A percentile compares a stretch with the other conserved stretches of the same genome.
These are phyloP conservation scores for Corylus avellana DNA, from an alignment of 306 rosid genomes.

Conservation along the genomic window DNA sequence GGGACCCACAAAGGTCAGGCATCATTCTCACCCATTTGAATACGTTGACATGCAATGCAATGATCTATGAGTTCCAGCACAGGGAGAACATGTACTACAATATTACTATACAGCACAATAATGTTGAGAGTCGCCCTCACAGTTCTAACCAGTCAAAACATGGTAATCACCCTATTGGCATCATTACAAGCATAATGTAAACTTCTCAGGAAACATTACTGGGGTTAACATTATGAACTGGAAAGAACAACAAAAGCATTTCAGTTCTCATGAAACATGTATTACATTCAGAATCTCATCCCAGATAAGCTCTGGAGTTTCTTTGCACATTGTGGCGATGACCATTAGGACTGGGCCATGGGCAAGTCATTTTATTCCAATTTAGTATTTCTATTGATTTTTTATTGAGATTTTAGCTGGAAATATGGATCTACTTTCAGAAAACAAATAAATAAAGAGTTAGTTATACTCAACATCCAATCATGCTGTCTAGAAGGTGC, in stretches of 20 bases:
- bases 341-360: neutral
- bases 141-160: neutral
- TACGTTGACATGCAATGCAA: neutral
- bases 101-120: neutral
- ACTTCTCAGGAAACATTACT: neutral
- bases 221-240: neutral
- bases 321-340: neutral
- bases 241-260: neutral
- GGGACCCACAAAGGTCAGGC: neutral
- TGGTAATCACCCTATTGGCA: neutral
- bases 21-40: neutral
- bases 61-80: neutral
- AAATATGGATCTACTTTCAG: slow-evolving; percentile 1
- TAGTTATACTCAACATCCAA: slow-evolving; percentile 9
- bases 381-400: slow-evolving; percentile 3
- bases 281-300: slow-evolving; percentile 2
- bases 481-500: slow-evolving; percentile 1
- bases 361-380: neutral
- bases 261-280: neutral
- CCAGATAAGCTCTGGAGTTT: neutral
- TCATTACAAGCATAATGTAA: neutral
- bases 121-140: neutral
- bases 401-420: neutral
- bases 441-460: slow-evolving; percentile 9
- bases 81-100: neutral